Base-by-base conservation (phyloP, 1,284 basidiomycete genomes). In the Rhodotorula sp. region DNA sequence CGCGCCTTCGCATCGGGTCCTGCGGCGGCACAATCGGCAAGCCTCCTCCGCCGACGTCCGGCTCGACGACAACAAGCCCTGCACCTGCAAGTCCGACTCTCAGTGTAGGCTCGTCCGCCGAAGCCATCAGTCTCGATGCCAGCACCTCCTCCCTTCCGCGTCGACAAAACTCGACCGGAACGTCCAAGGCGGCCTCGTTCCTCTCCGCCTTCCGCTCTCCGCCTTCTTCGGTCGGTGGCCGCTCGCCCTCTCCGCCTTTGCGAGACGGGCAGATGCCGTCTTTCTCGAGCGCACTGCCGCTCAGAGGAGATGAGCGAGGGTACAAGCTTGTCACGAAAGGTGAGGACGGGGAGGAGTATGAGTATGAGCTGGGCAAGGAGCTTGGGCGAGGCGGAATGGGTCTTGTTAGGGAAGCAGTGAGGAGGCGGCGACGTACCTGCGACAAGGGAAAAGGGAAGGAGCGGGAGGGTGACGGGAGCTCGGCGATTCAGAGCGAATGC, bases 361-460 rank as follows among this genome's bases (percentile, higher is more conserved):
- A 81, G n/a, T 95, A 93, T 78, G 86, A 85, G 9, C 84, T 97
- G 0, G 92, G 90, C 28, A 84, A 85, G 59, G 83, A 90, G 73
- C 85, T 97, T 16, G 94, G 91, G 24, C 84, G 86, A 64, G 94
- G 94, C 10, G 91, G 88, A 13, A 93, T 93, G 79, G 92, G 91
- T n/a, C 87, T 87, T 53, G 91, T 97, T 59, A 84, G 90, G 55
- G 86, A 87, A 51, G 93, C 88, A 2, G 62, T 48, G n/a, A n/a
- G 22, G 85, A 81, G 22, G 87, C 56, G 26, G 28, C 44, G n/a
- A 40, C n/a, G 53, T 44, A 44, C 40, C 16, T 44, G 40, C 40
- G 40, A 44, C 40, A 44, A 44, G 40, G 40, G 40, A 18, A 44
- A 44, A 13, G 40, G 40, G 40, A 44, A 44, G 40, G 40, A 44